Evolutionary conservation across 129 eudicot genomes (phyloP).

Genomic region (Erigeron canadensis): DNA sequence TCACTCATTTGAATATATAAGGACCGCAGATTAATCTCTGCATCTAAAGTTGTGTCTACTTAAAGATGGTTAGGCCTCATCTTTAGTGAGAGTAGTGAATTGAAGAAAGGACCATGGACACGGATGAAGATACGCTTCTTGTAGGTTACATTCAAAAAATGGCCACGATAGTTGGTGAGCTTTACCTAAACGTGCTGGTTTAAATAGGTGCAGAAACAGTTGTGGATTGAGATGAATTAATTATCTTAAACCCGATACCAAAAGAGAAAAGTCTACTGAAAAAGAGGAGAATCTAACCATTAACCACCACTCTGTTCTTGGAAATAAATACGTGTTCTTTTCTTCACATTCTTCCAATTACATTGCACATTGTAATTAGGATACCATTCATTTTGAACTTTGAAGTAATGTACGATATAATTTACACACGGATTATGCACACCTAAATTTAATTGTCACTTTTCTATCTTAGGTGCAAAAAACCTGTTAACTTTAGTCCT

Average conservation of each 20-base stretch:
- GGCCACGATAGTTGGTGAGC: slow-evolving; percentile 48
- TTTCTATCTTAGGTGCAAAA: too few relatives aligned
- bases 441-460: too few relatives aligned
- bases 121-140: slow-evolving; percentile 43
- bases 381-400: too few relatives aligned
- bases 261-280: slow-evolving; percentile 45
- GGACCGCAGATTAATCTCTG: slow-evolving; percentile 22
- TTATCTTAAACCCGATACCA: slow-evolving; percentile 50
- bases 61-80: slow-evolving; percentile 41
- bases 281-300: slow-evolving; percentile 43
- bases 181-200: slow-evolving; percentile 37
- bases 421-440: too few relatives aligned
- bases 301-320: slow-evolving; percentile 38
- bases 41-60: too few relatives aligned
- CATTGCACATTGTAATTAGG: background rate
- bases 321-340: slow-evolving; percentile 37
- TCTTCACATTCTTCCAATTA: background rate
- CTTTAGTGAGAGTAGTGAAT: slow-evolving; percentile 28
- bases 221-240: slow-evolving; percentile 60
- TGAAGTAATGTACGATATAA: too few relatives aligned
- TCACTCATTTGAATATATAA: slow-evolving; percentile 37
- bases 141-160: slow-evolving; percentile 30
- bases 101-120: slow-evolving; percentile 55
- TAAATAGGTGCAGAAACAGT: slow-evolving; percentile 51
- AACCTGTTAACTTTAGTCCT: too few relatives aligned